Evolutionary conservation across 163 green algal genomes (phyloP).

Genomic region (Scenedesmus sp.): DNA sequence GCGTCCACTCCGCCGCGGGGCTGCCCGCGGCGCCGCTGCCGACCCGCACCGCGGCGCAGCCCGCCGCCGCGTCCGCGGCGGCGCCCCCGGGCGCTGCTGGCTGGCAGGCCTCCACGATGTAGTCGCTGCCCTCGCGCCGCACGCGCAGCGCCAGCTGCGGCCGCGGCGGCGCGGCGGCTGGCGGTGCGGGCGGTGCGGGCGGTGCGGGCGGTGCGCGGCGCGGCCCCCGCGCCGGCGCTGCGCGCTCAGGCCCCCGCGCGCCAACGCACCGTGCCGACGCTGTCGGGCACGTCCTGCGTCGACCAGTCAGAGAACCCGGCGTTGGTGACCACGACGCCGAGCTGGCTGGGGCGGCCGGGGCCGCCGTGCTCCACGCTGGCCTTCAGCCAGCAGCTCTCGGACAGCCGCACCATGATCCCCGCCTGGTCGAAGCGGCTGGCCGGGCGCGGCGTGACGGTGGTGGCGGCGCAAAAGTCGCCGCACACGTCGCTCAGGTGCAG

Average conservation of each 20-base stretch:
- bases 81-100: background rate
- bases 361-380: slow-evolving; percentile 28
- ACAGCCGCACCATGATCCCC: slow-evolving; percentile 32
- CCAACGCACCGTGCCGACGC: slow-evolving; percentile 1
- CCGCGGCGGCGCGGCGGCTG: no score
- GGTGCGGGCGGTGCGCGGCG: background rate
- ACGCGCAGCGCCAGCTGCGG: slow-evolving; percentile 31
- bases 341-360: slow-evolving; percentile 7
- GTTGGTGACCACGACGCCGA: slow-evolving; percentile 43
- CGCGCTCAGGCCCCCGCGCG: no score
- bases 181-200: no score
- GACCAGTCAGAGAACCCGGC: slow-evolving; percentile 34
- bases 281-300: slow-evolving; percentile 34
- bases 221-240: no score
- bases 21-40: slow-evolving; percentile 25
- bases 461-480: slow-evolving; percentile 29
- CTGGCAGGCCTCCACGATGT: slow-evolving; percentile 39
- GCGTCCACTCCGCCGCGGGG: slow-evolving; percentile 20
- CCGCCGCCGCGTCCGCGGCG: background rate
- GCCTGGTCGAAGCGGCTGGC: slow-evolving; percentile 41
- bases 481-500: slow-evolving; percentile 16
- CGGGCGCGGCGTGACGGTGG: slow-evolving; percentile 11
- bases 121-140: slow-evolving; percentile 34
- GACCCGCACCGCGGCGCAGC: background rate
- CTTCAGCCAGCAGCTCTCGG: slow-evolving; percentile 38